A percentile compares a stretch with the other conserved stretches of the same genome.
These are phyloP conservation scores for Populus hybrid DNA, from an alignment of 441 rosid genomes.

Conservation along the genomic window DNA sequence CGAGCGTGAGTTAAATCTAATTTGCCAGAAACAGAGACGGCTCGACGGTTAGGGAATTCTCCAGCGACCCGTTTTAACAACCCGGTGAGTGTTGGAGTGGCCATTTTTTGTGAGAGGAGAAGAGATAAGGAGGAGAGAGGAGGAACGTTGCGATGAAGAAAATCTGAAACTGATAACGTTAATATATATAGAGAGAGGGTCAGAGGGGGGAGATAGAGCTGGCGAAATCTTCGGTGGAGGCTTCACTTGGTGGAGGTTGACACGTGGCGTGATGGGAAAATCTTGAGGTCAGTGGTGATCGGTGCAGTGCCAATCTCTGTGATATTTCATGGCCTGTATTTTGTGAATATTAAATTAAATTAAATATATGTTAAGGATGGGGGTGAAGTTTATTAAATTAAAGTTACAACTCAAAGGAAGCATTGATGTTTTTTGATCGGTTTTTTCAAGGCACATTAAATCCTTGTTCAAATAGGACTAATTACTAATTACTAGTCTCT, in stretches of 20 bases:
- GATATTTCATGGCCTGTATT: too few relatives aligned
- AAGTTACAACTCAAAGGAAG: too few relatives aligned
- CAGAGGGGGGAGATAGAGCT: too few relatives aligned
- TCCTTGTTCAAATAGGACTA: too few relatives aligned
- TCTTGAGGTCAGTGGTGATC: too few relatives aligned
- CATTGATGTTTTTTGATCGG: too few relatives aligned
- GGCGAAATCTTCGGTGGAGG: background rate
- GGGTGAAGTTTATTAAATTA: too few relatives aligned
- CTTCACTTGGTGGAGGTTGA: background rate
- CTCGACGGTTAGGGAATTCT: constrained; percentile 51
- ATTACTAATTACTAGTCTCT: too few relatives aligned
- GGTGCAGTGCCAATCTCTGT: too few relatives aligned
- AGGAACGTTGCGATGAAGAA: background rate
- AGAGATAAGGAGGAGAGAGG: background rate
- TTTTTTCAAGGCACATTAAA: too few relatives aligned
- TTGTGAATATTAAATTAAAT: too few relatives aligned
- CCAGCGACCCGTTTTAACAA: constrained; percentile 39
- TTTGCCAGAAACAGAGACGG: constrained; percentile 56
- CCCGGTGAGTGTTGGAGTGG: constrained; percentile 49
- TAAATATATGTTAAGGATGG: too few relatives aligned
- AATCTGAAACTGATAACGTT: background rate
- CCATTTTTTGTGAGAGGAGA: constrained; percentile 34
- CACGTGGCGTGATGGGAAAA: background rate
- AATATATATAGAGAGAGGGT: background rate
- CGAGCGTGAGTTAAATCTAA: constrained; percentile 59